Percentiles rank a stretch among this genome's conserved stretches.
Conservation (phyloP, 1,139 yeast species). For the Kodamaea sp. region DNA sequence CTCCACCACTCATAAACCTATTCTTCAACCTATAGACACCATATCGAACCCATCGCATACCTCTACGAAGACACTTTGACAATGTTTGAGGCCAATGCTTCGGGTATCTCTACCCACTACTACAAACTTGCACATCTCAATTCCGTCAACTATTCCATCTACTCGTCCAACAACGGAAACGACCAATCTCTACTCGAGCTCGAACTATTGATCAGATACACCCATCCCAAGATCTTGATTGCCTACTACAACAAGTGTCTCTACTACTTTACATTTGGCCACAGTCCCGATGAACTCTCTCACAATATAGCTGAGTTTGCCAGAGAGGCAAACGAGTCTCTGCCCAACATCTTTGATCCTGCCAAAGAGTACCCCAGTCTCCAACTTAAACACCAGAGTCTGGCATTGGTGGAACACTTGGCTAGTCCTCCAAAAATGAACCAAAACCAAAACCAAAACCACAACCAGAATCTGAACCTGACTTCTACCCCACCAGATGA, state of each 20-base stretch:
- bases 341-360: conserved; percentile 27
- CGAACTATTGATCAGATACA: conserved; percentile 56
- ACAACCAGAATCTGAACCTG: not conserved
- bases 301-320: conserved; percentile 11
- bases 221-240: conserved; percentile 52
- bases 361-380: conserved; percentile 35
- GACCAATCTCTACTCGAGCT: conserved; percentile 55
- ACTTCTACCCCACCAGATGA: conserved; percentile 14
- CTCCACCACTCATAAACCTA: too few species aligned
- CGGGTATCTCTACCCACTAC: conserved; percentile 39
- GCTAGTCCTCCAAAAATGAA: conserved; percentile 27
- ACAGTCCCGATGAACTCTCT: conserved; percentile 13
- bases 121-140: conserved; percentile 43
- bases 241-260: conserved; percentile 63
- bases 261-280: conserved; percentile 54
- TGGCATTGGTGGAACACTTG: conserved; percentile 29
- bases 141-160: conserved; percentile 36
- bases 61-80: too few species aligned
- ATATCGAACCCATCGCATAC: too few species aligned
- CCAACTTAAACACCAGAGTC: conserved; percentile 30
- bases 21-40: too few species aligned
- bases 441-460: not conserved
- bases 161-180: conserved; percentile 27
- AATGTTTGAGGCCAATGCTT: conserved; percentile 26
- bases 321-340: not conserved